Evolutionary conservation across 2,329 filamentous ascomycete genomes (phyloP).

Genomic region (Fusarium tupiense): DNA sequence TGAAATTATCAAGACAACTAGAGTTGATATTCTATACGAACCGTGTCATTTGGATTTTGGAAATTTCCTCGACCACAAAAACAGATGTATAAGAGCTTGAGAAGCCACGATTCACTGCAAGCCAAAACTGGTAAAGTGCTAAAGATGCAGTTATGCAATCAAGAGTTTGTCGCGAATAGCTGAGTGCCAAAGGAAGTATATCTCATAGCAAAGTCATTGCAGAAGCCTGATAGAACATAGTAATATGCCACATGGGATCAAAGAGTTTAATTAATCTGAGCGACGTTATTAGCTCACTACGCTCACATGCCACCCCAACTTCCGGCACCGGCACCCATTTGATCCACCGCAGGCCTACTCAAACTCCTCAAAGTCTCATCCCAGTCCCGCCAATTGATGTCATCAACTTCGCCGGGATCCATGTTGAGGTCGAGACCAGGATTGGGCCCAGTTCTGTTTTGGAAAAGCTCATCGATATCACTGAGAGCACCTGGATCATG

Average conservation of each 20-base stretch:
- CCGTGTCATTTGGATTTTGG: too few relatives aligned
- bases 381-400: slow-evolving; percentile 36
- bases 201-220: neutral
- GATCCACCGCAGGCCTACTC: neutral
- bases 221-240: neutral
- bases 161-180: neutral
- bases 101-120: neutral
- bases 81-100: neutral
- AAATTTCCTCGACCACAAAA: neutral
- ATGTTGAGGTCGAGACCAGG: slow-evolving; percentile 18
- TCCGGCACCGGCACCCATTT: slow-evolving; percentile 6
- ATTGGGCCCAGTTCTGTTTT: neutral
- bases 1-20: neutral
- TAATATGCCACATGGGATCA: neutral
- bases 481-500: neutral
- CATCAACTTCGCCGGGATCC: slow-evolving; percentile 30
- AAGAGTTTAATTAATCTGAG: neutral
- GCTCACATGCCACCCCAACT: slow-evolving; percentile 34
- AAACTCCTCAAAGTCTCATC: slow-evolving; percentile 22
- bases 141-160: neutral
- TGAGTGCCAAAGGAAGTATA: too few relatives aligned
- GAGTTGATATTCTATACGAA: neutral
- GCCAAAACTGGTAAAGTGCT: neutral
- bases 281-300: neutral
- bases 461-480: slow-evolving; percentile 12